phyloP scores from a whole-genome alignment of 208 protist genomes.

The Trypanosoma grayi region DNA sequence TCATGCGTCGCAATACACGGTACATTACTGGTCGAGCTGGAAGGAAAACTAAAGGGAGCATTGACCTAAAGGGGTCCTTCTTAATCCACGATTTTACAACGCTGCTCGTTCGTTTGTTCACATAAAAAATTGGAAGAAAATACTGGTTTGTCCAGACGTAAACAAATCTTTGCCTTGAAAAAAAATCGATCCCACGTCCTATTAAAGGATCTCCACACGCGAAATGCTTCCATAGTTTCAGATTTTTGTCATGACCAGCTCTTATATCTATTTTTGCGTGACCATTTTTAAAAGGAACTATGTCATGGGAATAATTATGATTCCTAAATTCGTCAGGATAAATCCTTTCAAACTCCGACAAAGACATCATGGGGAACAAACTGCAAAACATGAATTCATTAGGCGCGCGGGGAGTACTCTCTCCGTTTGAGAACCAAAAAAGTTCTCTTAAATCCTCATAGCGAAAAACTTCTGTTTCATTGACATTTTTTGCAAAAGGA shows the following conservation, averaged over 20 bases:
- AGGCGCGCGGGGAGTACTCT: constrained; percentile 2
- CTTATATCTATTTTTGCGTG: constrained; percentile 33
- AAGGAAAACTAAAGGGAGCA: constrained; percentile 20
- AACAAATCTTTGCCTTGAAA: constrained; percentile 25
- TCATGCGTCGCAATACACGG: constrained; percentile 9
- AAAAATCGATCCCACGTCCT: constrained; percentile 11
- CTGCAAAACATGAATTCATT: constrained; percentile 25
- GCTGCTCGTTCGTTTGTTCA: constrained; percentile 4
- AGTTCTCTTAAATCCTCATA: constrained; percentile 15
- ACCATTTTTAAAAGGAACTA: constrained; percentile 11
- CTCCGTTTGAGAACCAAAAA: constrained; percentile 27
- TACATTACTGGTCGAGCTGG: constrained; percentile 7
- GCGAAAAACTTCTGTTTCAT: constrained; percentile 8
- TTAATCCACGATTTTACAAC: constrained; percentile 6
- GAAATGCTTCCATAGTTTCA: constrained; percentile 23
- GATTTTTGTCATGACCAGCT: constrained; percentile 28
- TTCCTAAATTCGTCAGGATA: constrained; percentile 22
- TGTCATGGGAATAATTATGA: neutral
- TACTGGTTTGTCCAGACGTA: constrained; percentile 45
- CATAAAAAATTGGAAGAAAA: constrained; percentile 28
- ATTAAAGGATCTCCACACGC: constrained; percentile 14
- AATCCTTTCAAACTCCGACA: constrained; percentile 18
- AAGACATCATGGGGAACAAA: constrained; percentile 25
- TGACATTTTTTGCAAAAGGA: constrained; percentile 8
- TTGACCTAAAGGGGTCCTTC: constrained; percentile 13